Evolutionary conservation across 2,329 filamentous ascomycete genomes (phyloP), one percentile per base, ranked within the genome.

Genomic region (Aureobasidium sp.): DNA sequence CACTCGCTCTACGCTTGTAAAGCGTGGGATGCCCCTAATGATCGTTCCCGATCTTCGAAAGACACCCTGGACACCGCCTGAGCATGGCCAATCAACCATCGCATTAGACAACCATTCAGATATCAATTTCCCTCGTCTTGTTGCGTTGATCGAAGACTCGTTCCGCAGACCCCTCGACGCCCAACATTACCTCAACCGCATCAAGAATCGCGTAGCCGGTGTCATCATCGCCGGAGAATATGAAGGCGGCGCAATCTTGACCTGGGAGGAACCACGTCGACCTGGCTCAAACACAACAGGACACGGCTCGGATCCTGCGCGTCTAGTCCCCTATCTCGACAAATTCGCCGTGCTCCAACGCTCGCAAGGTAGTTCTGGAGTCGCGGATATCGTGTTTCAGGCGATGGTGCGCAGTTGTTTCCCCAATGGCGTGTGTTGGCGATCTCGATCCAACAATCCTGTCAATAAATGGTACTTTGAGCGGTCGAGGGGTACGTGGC

Each of bases 391-490:
- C 34, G 86, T 98, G 6, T 98, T 97, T 72, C 95, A 94, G 58
- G 85, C 90, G 29, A 95, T 98, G 87, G 88, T 95, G 4, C 80
- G 87, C 24, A 83, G 85, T 17, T 95, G 90, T 62, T 94, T 97
- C 60, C 90, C 90, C 0, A 71, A 81, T 2, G 93, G 93, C 1
- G 87, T 97, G 1, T 94, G 90, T 64, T 98, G 93, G 93, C 78
- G 90, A 54, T 94, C 88, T 66, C 77, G 93, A 48, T 86, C 85
- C 64, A 82, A 90, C 65, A 97, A 98, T 64, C 91, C 90, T 0
- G 93, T 98, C 4, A 98, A 98, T 66, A 96, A 96, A 67, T 98
- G 93, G 93, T 98, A 98, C 68, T 96, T 97, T 70, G 93, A 98
- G 70, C 79, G 93, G 42, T 88, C 88, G 2, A 74, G 80, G 42